Base-by-base conservation (phyloP, 768 basidiomycete species). In the Artomyces pyxidatus region DNA sequence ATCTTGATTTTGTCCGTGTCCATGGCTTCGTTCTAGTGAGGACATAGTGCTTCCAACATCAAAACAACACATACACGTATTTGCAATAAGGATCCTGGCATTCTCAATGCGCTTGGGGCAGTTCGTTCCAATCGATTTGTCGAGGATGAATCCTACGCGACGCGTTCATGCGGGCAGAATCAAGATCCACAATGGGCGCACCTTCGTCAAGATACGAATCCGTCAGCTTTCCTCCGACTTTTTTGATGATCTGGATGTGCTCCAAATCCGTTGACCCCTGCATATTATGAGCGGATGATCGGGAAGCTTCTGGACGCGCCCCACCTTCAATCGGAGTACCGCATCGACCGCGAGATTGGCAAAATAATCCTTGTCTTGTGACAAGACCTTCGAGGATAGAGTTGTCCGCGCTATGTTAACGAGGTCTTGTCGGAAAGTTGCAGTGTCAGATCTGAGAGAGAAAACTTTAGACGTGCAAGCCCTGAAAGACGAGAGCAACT, bases 1-100 rank as follows among this genome's bases (percentile, higher is more conserved):
- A 99, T 86, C 71, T 99, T 99, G 74, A 98, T 96, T 68, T 99
- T 99, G 71, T 99, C 96, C 23, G 96, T 99, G 69, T 99, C 96
- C 96, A 98, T 98, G 3, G 96, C 93, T 94, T 56, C 10, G n/a
- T n/a, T n/a, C n/a, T n/a, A n/a, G n/a, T n/a, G n/a, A n/a, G n/a
- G 37, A 28, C 22, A 28, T n/a, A 37, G 53, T 19, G 47, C 17
- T 28, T 51, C n/a, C 26, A 46, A 45, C 22, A 17, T 29, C 44
- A 23, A 41, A 21, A 37, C 35, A 4, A 51, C 9, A 68, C 89
- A 56, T 60, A 93, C 94, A 89, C n/a, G 96, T 99, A 61, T 98
- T 98, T 45, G 95, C 92, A 53, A 99, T 94, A 52, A 99, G 70
- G 54, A 98, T 98, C 66, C 90, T 97, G 19, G 80, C 94, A 57